These are phyloP conservation scores for Candida michaelii DNA, from an alignment of 805 yeast genomes.

Conservation along the genomic window DNA sequence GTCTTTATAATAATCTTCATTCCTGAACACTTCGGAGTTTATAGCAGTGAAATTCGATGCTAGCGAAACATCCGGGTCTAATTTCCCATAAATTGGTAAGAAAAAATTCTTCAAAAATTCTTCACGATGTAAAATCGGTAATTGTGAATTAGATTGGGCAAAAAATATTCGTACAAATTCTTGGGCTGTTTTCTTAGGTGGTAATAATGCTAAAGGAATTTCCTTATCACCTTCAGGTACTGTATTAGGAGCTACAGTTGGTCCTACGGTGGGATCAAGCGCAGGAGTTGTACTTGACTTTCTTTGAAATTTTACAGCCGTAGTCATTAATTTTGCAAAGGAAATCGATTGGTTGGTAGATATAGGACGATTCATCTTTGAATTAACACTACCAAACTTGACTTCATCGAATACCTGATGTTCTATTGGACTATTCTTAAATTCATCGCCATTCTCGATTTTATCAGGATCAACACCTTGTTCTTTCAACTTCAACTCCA, in stretches of 20 bases:
- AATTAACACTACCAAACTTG: constrained; percentile 13
- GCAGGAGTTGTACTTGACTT: constrained; percentile 8
- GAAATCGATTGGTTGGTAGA: constrained; percentile 41
- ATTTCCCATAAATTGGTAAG: constrained; percentile 76
- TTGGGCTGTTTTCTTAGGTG: constrained; percentile 71
- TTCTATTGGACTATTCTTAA: background rate
- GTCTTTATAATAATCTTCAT: constrained; percentile 11
- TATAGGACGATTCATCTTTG: constrained; percentile 4
- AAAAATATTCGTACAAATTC: constrained; percentile 64
- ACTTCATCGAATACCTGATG: constrained; percentile 11
- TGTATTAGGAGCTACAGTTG: constrained; percentile 7
- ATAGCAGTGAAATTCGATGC: constrained; percentile 59
- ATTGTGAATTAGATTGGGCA: constrained; percentile 77
- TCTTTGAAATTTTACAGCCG: constrained; percentile 64
- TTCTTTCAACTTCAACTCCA: constrained; percentile 51
- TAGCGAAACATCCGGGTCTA: constrained; percentile 52
- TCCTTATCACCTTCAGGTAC: constrained; percentile 12
- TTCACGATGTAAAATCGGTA: constrained; percentile 83
- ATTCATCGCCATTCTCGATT: background rate
- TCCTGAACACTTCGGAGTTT: constrained; percentile 27
- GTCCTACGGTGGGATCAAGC: constrained; percentile 12
- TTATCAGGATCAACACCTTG: constrained; percentile 39
- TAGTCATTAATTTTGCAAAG: constrained; percentile 72
- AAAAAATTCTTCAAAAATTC: constrained; percentile 65
- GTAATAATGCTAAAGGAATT: constrained; percentile 51